Evolutionary conservation across 345 rosid genomes (phyloP).

Genomic region (Citropsis articulata): DNA sequence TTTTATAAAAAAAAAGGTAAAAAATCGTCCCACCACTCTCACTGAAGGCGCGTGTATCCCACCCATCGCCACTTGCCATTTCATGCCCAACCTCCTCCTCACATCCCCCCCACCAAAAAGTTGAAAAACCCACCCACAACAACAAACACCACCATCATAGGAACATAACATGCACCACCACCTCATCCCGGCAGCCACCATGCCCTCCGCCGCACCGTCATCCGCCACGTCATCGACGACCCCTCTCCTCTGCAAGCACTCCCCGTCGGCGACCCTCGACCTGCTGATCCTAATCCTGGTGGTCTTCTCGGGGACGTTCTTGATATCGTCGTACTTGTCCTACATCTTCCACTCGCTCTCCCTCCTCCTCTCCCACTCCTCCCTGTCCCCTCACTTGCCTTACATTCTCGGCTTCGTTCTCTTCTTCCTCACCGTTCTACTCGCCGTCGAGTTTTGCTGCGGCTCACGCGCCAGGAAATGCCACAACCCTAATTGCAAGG

Average conservation of each 20-base stretch:
- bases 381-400: slow-evolving; percentile 35
- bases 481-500: slow-evolving; percentile 64
- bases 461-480: slow-evolving; percentile 83
- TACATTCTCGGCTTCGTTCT: slow-evolving; percentile 57
- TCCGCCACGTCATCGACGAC: slow-evolving; percentile 19
- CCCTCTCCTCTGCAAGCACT: slow-evolving; percentile 60
- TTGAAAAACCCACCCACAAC: background rate
- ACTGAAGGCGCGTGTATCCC: slow-evolving; percentile 1
- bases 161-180: slow-evolving; percentile 49
- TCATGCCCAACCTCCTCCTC: background rate
- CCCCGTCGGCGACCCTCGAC: slow-evolving; percentile 86
- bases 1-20: too few species aligned
- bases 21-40: background rate
- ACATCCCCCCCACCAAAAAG: background rate
- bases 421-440: slow-evolving; percentile 44
- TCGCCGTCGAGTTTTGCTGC: slow-evolving; percentile 52
- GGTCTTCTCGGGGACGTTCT: slow-evolving; percentile 73
- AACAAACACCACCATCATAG: background rate
- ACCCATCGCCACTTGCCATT: background rate
- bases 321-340: slow-evolving; percentile 77
- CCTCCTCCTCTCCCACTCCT: slow-evolving; percentile 51
- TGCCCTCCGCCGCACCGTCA: slow-evolving; percentile 26
- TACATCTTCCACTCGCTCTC: slow-evolving; percentile 77
- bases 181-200: slow-evolving; percentile 25
- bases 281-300: slow-evolving; percentile 72